phyloP scores from a whole-genome alignment of 805 yeast species.

The Ogataea ramenticola region DNA sequence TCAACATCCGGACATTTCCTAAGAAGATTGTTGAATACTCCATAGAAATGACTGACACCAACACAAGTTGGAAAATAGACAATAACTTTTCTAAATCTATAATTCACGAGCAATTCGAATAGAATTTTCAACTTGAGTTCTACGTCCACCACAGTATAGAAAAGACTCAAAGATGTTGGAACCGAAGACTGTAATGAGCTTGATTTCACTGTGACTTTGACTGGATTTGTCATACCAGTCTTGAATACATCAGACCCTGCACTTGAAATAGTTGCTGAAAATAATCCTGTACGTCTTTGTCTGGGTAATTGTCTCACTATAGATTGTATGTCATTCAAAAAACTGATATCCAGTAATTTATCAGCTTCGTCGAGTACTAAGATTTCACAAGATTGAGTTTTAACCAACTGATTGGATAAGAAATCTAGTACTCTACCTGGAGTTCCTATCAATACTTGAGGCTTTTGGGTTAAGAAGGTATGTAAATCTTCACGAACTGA shows the following conservation, averaged over 20 bases:
- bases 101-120: constrained; percentile 42
- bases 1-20: constrained; percentile 13
- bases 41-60: constrained; percentile 71
- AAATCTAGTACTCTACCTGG: constrained; percentile 87
- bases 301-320: constrained; percentile 72
- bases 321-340: constrained; percentile 57
- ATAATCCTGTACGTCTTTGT: constrained; percentile 88
- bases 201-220: constrained; percentile 71
- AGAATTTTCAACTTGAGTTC: constrained; percentile 54
- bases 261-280: constrained; percentile 86
- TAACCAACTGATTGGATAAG: constrained; percentile 49
- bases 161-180: constrained; percentile 60
- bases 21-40: constrained; percentile 39
- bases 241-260: constrained; percentile 75
- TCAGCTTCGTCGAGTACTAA: constrained; percentile 92
- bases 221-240: constrained; percentile 92
- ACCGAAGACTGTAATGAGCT: constrained; percentile 30
- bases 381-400: constrained; percentile 58
- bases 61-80: constrained; percentile 91
- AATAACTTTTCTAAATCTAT: constrained; percentile 68
- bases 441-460: constrained; percentile 81
- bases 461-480: constrained; percentile 41
- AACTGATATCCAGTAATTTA: constrained; percentile 71
- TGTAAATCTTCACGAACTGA: constrained; percentile 68
- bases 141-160: constrained; percentile 54